A percentile compares a stretch with the other conserved stretches of the same genome.
phyloP scores from a whole-genome alignment of 75 land plant genomes.

The Picea glauca region DNA sequence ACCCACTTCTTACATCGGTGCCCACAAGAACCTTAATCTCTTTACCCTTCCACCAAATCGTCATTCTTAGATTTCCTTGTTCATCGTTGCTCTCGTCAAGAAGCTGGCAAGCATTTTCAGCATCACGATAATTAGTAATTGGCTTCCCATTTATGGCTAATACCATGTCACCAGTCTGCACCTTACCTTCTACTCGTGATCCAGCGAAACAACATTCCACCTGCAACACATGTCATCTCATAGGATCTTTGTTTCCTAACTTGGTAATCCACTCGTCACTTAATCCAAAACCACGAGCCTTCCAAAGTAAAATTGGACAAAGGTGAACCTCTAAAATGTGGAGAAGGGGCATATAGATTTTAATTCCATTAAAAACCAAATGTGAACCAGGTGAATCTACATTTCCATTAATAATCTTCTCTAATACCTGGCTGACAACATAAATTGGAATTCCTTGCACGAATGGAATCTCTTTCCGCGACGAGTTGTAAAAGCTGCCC shows the following conservation, averaged over 20 bases:
- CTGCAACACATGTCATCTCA: constrained; percentile 76
- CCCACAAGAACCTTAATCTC: constrained; percentile 33
- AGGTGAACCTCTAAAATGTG: constrained; percentile 85
- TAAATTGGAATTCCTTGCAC: constrained; percentile 71
- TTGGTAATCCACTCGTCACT: constrained; percentile 86
- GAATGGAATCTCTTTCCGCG: constrained; percentile 10
- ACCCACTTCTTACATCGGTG: no score
- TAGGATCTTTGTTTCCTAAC: constrained; percentile 80
- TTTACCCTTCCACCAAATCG: constrained; percentile 78
- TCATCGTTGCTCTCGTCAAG: constrained; percentile 21
- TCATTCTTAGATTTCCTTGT: constrained; percentile 47
- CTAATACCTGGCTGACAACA: constrained; percentile 76
- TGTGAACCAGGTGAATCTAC: constrained; percentile 31
- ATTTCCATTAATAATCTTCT: constrained; percentile 65
- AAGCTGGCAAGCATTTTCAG: constrained; percentile 72
- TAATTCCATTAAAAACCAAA: constrained; percentile 67
- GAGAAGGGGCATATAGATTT: constrained; percentile 76
- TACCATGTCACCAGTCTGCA: constrained; percentile 92
- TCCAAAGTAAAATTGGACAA: constrained; percentile 87
- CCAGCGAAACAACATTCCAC: constrained; percentile 94
- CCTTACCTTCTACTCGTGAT: constrained; percentile 62
- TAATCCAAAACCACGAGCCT: constrained; percentile 88
- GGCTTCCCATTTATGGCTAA: constrained; percentile 79
- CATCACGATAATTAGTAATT: constrained; percentile 77
- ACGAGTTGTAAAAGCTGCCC: no score